Evolutionary conservation across 768 basidiomycete species (phyloP).

Genomic region (Holtermannia corniformis): DNA sequence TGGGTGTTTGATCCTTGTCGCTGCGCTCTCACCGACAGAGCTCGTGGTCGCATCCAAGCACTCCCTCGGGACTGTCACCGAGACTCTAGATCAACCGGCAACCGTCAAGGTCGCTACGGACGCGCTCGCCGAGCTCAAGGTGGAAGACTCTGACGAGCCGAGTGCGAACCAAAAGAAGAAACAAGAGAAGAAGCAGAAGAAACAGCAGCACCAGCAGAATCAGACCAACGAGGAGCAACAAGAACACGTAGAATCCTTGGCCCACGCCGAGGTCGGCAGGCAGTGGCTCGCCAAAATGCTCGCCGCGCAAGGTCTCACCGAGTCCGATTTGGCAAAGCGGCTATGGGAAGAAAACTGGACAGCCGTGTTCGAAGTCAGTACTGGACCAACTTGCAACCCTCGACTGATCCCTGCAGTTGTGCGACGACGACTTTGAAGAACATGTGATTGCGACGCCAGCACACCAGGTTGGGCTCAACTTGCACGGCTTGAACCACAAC

Average conservation of each 20-base stretch:
- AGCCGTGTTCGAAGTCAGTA: constrained; percentile 74
- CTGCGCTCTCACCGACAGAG: constrained; percentile 63
- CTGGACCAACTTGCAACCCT: neutral
- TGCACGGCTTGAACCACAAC: constrained; percentile 79
- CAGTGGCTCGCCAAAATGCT: constrained; percentile 70
- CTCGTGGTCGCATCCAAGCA: constrained; percentile 89
- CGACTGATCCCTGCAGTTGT: constrained; percentile 52
- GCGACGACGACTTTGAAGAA: constrained; percentile 94
- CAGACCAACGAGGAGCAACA: constrained; percentile 1
- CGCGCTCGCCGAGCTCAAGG: neutral
- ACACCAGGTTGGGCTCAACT: constrained; percentile 77
- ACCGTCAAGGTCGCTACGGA: neutral
- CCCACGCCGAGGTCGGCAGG: constrained; percentile 77
- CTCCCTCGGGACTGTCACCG: constrained; percentile 54
- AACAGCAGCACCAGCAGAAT: constrained; percentile 3
- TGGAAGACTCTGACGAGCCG: no score
- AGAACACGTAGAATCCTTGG: constrained; percentile 28
- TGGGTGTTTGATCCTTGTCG: constrained; percentile 93
- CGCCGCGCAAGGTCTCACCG: constrained; percentile 52
- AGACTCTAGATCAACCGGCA: constrained; percentile 2
- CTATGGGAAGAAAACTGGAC: constrained; percentile 82
- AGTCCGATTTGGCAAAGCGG: constrained; percentile 60
- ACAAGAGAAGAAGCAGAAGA: constrained; percentile 3
- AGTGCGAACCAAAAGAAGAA: neutral
- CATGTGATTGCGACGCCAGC: constrained; percentile 79